Evolutionary conservation across 2,329 filamentous ascomycete species (phyloP).

Genomic region (Stachybotrys echinatus): DNA sequence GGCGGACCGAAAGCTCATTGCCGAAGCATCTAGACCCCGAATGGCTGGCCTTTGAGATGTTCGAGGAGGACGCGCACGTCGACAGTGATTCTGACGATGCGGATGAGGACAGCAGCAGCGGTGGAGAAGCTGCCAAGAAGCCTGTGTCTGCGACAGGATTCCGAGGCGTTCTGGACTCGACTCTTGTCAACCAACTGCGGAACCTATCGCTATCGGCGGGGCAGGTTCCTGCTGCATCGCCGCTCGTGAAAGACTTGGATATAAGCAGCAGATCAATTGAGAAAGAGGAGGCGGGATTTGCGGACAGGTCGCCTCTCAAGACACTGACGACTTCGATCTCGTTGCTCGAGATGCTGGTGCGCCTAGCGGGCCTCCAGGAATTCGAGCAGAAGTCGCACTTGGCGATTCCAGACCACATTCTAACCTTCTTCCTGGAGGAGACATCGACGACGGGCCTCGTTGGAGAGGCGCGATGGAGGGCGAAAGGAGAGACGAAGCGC

Average conservation of each 20-base stretch:
- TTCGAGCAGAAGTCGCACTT: slow-evolving; percentile 87
- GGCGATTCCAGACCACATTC: slow-evolving; percentile 82
- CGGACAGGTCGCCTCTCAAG: slow-evolving; percentile 41
- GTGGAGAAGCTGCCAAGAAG: not conserved
- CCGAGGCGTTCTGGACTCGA: not conserved
- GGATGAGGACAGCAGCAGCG: slow-evolving; percentile 41
- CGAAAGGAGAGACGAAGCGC: slow-evolving; percentile 39
- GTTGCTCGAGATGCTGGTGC: slow-evolving; percentile 81
- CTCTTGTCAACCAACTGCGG: not conserved
- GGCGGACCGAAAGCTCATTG: slow-evolving; percentile 25
- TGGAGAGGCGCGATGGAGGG: slow-evolving; percentile 38
- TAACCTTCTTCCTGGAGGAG: slow-evolving; percentile 78
- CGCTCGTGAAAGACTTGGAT: not conserved
- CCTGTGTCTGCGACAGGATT: not conserved
- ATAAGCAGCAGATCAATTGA: not conserved
- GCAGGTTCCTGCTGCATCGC: not conserved
- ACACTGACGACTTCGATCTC: slow-evolving; percentile 58
- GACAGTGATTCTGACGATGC: slow-evolving; percentile 29
- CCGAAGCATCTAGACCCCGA: slow-evolving; percentile 77
- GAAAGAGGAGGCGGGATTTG: slow-evolving; percentile 19
- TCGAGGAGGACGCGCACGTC: slow-evolving; percentile 51
- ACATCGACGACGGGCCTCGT: slow-evolving; percentile 46
- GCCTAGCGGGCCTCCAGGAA: slow-evolving; percentile 81
- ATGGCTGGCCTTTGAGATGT: slow-evolving; percentile 89
- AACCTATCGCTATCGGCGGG: not conserved